These are phyloP conservation scores for Hygrophorus pudorinus DNA, from an alignment of 768 basidiomycete species.

Conservation along the genomic window DNA sequence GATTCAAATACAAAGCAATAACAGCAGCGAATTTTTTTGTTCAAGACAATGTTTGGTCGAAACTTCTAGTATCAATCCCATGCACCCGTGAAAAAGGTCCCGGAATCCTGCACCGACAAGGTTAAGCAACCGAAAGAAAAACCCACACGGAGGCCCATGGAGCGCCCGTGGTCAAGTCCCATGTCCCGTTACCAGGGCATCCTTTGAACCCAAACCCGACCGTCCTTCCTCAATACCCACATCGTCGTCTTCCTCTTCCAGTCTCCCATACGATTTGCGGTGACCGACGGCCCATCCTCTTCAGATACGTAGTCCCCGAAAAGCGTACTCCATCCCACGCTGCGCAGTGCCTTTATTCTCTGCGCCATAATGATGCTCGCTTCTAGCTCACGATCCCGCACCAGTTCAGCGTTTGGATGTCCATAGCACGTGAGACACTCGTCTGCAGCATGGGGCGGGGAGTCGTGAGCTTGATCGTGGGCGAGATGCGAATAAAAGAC, in stretches of 20 bases:
- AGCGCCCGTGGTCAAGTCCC: too few relatives aligned
- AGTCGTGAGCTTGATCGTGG: conserved; percentile 18
- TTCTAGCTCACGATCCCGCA: conserved; percentile 35
- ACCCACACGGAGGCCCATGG: too few relatives aligned
- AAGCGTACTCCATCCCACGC: conserved; percentile 45
- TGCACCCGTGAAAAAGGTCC: too few relatives aligned
- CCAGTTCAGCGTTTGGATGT: conserved; percentile 12
- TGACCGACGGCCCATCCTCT: conserved; percentile 7
- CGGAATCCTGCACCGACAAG: too few relatives aligned
- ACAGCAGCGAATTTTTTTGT: too few relatives aligned
- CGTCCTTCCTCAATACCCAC: conserved; percentile 30
- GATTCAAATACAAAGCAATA: too few relatives aligned
- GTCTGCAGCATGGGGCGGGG: conserved; percentile 20
- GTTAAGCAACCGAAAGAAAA: too few relatives aligned
- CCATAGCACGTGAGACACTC: conserved; percentile 28
- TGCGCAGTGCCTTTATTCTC: conserved; percentile 32
- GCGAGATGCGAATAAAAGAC: conserved; percentile 37
- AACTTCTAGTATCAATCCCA: too few relatives aligned
- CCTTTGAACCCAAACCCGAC: conserved; percentile 33
- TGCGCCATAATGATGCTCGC: conserved; percentile 37
- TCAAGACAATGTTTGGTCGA: too few relatives aligned
- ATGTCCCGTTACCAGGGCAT: conserved; percentile 22
- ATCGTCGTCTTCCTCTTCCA: conserved; percentile 21
- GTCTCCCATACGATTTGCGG: conserved; percentile 1
- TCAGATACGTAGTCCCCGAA: conserved; percentile 18